phyloP scores from a whole-genome alignment of 2,329 filamentous ascomycete species.

The Emergomyces africanus region DNA sequence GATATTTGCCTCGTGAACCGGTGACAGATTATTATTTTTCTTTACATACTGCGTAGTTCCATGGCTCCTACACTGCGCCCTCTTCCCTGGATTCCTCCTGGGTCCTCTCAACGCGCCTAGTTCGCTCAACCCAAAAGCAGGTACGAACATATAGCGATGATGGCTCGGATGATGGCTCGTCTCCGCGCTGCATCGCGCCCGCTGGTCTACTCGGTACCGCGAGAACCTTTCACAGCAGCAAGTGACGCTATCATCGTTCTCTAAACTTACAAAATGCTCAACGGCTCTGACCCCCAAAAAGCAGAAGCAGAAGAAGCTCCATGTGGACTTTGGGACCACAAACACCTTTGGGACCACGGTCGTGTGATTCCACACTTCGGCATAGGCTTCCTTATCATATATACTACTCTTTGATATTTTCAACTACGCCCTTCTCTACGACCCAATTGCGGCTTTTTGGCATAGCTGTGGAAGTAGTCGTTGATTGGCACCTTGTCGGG shows the following conservation, averaged over 20 bases:
- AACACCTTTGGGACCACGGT: conserved; percentile 8
- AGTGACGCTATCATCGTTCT: conserved; percentile 6
- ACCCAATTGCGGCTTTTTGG: background rate
- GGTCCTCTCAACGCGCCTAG: conserved; percentile 18
- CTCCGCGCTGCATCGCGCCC: conserved; percentile 1
- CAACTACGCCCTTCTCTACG: conserved; percentile 42
- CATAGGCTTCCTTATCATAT: conserved; percentile 54
- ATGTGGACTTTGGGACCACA: conserved; percentile 4
- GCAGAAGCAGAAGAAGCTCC: conserved; percentile 2
- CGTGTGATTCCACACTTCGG: conserved; percentile 43
- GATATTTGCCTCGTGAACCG: no score
- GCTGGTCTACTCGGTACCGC: background rate
- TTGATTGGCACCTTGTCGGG: background rate
- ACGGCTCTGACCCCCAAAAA: conserved; percentile 6
- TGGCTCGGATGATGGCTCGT: conserved; percentile 18
- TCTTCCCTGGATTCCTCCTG: conserved; percentile 4
- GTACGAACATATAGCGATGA: conserved; percentile 28
- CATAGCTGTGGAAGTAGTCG: background rate
- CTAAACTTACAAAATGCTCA: conserved; percentile 3
- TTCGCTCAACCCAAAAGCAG: conserved; percentile 23
- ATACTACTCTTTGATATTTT: conserved; percentile 63
- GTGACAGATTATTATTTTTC: no score
- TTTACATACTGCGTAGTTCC: no score
- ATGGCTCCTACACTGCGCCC: conserved; percentile 21
- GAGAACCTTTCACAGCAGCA: background rate